Evolutionary conservation across 2,329 filamentous ascomycete species (phyloP), one percentile per base, ranked within the genome.

Genomic region (Fusarium camptoceras): DNA sequence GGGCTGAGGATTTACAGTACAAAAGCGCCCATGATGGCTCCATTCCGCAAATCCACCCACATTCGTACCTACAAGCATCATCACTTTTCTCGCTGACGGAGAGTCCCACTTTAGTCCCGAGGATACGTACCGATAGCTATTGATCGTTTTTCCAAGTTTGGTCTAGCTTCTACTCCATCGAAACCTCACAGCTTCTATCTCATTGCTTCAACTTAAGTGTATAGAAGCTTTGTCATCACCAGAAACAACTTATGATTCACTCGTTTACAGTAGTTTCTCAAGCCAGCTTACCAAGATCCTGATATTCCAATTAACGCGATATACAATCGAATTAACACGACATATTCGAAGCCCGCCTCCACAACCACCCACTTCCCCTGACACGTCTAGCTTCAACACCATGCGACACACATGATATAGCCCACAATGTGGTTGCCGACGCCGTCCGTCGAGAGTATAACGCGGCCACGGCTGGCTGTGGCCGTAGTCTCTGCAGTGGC

Each of bases 401-500:
- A 80, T 81, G 78, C 73, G 73, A 56, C 71, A 74, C 66, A 76
- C 63, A 63, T 70, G 64, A 70, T 78, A 71, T 78, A 78, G 72
- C 48, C 63, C 59, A 68, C 65, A 74, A 86, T 86, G 84, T 84
- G 83, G 79, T 78, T 78, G 73, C 81, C 82, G 76, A 83, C 82
- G 71, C 76, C 82, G 65, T 83, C 85, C 77, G 82, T 83, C 79
- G 87, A 87, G 77, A 85, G 82, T 73, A 79, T 90, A 60, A 85
- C 84, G 57, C 83, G 87, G 72, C 83, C 85, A 49, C 83, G 86
- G 62, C 74, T 89, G 59, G 83, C 87, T 59, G 82, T 92, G 27
- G 83, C 87, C 53, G 70, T 88, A 25, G 73, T 88, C 41, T 87
- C 88, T 39, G 85, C 85, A 47, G 77, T 88, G 47, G 86, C 87